Percentiles rank a stretch among this genome's conserved stretches.
phyloP scores from a whole-genome alignment of 2,329 filamentous ascomycete genomes.

The Monilinia laxa region DNA sequence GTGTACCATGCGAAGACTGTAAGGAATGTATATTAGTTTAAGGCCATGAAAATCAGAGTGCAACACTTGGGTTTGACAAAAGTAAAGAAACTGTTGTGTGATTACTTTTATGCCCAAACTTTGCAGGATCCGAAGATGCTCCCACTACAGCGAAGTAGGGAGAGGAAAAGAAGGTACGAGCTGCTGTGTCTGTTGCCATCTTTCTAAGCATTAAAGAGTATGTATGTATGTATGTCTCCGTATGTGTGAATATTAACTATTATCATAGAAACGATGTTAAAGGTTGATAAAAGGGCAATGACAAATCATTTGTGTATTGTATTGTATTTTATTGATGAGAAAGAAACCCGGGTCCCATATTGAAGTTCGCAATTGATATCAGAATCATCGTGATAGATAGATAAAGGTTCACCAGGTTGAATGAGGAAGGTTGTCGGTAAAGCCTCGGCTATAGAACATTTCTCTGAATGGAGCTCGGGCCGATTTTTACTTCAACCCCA shows the following conservation, averaged over 20 bases:
- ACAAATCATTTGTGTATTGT: too few relatives aligned
- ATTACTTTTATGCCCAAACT: slow-evolving; percentile 84
- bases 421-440: slow-evolving; percentile 7
- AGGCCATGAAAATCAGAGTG: neutral
- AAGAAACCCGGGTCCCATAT: neutral
- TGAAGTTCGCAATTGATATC: slow-evolving; percentile 4
- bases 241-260: too few relatives aligned
- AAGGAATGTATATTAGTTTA: slow-evolving; percentile 22
- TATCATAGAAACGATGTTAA: too few relatives aligned
- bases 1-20: slow-evolving; percentile 90
- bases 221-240: too few relatives aligned
- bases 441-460: neutral
- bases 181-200: slow-evolving; percentile 68
- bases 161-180: slow-evolving; percentile 77
- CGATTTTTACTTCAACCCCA: too few relatives aligned
- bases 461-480: too few relatives aligned
- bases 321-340: too few relatives aligned
- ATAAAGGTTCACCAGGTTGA: neutral
- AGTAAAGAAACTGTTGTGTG: neutral
- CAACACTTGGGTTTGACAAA: neutral
- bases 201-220: slow-evolving; percentile 29
- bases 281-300: too few relatives aligned
- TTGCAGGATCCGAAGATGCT: slow-evolving; percentile 78
- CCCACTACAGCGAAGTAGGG: slow-evolving; percentile 84
- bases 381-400: too few relatives aligned